Evolutionary conservation across 257 asterid genomes (phyloP).

Genomic region (Solanum clarkiae): DNA sequence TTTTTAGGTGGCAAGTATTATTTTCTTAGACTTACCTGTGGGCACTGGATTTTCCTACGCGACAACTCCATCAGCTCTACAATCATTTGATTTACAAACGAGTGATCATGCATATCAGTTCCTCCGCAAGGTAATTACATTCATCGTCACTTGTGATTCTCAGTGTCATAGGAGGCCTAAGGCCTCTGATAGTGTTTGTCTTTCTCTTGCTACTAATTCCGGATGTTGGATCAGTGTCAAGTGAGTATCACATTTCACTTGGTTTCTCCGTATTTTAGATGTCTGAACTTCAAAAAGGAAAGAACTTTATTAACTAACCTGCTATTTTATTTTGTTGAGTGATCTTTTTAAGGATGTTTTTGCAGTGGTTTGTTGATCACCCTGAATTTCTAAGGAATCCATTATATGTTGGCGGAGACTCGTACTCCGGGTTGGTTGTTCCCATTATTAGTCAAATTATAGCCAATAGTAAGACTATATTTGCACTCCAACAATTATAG

Average conservation of each 20-base stretch:
- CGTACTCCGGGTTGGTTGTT: slow-evolving; percentile 2
- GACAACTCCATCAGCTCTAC: background rate
- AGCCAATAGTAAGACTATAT: slow-evolving; percentile 1
- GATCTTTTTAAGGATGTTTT: background rate
- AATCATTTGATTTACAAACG: background rate
- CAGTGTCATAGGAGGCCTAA: background rate
- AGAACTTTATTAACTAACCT: background rate
- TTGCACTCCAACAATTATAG: background rate
- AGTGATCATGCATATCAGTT: slow-evolving; percentile 1
- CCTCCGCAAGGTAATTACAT: background rate
- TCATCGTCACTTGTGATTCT: background rate
- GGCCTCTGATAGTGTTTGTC: background rate
- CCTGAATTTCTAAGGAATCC: slow-evolving; percentile 3
- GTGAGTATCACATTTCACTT: background rate
- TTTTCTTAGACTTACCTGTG: background rate
- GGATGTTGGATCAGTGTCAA: background rate
- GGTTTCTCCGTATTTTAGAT: background rate
- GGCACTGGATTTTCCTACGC: slow-evolving; percentile 7
- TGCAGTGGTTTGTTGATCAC: slow-evolving; percentile 11
- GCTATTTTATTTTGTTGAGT: background rate
- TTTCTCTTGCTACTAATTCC: background rate
- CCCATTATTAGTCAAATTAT: slow-evolving; percentile 8
- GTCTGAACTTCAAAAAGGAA: background rate
- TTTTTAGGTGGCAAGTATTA: background rate
- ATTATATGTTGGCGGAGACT: slow-evolving; percentile 10